A percentile compares a stretch with the other conserved stretches of the same genome.
These are phyloP conservation scores for Gastrolobium villosum DNA, from an alignment of 306 rosid species.

Conservation along the genomic window DNA sequence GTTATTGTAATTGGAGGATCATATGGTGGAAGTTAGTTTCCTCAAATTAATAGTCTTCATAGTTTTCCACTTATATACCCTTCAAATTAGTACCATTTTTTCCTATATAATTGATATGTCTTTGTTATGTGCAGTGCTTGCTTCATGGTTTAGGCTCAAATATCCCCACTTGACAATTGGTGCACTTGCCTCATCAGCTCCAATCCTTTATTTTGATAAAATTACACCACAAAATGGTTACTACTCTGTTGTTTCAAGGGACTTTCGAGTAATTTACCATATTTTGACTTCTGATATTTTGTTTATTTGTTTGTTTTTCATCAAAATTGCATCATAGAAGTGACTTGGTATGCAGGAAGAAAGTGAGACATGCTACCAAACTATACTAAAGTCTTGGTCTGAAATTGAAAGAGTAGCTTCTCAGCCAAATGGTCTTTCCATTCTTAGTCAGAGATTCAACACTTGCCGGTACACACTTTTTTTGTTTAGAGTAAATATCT, in stretches of 20 bases:
- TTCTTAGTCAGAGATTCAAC: slow-evolving; percentile 63
- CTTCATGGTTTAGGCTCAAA: slow-evolving; percentile 89
- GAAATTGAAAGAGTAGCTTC: slow-evolving; percentile 67
- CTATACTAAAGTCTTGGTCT: slow-evolving; percentile 69
- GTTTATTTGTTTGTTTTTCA: neutral
- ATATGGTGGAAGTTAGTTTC: slow-evolving; percentile 85
- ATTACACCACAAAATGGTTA: slow-evolving; percentile 66
- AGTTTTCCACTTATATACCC: neutral
- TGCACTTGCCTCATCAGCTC: slow-evolving; percentile 90
- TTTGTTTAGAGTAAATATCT: neutral
- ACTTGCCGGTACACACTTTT: slow-evolving; percentile 57
- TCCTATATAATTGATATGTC: neutral
- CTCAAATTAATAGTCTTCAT: neutral
- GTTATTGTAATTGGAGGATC: slow-evolving; percentile 86
- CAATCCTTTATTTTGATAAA: slow-evolving; percentile 73
- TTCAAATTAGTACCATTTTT: neutral
- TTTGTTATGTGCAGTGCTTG: slow-evolving; percentile 67
- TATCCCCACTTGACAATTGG: slow-evolving; percentile 83
- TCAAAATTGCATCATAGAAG: neutral
- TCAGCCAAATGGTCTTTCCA: slow-evolving; percentile 59
- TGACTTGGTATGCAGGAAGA: slow-evolving; percentile 56
- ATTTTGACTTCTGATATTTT: neutral
- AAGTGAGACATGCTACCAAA: slow-evolving; percentile 72
- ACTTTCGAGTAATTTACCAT: slow-evolving; percentile 62
- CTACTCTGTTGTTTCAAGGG: slow-evolving; percentile 63